phyloP scores from a whole-genome alignment of 176 grass and related monocot genomes.

The Panicum miliaceum region DNA sequence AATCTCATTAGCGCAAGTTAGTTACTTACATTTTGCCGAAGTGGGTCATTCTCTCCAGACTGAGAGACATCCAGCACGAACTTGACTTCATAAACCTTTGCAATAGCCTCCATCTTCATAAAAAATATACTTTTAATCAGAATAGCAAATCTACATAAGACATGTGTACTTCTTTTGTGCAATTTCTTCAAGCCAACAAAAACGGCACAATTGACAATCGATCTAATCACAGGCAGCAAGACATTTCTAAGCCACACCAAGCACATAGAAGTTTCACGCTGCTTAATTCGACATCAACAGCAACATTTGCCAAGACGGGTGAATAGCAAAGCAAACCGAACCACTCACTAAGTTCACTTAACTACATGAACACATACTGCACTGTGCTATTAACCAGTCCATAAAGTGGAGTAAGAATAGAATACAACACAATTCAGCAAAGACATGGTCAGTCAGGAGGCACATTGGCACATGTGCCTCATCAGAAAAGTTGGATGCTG shows the following conservation, averaged over 20 bases:
- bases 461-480: conserved; percentile 24
- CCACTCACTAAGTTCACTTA: background rate
- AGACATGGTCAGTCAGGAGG: conserved; percentile 4
- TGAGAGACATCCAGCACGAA: conserved; percentile 73
- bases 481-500: background rate
- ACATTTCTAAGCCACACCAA: background rate
- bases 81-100: conserved; percentile 63
- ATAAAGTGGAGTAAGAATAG: background rate
- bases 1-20: background rate
- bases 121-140: conserved; percentile 4
- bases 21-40: conserved; percentile 70
- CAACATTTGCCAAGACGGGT: background rate
- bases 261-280: background rate
- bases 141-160: background rate
- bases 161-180: background rate
- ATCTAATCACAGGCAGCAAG: background rate
- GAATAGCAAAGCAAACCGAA: background rate
- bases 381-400: background rate
- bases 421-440: conserved; percentile 4
- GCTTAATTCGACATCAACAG: background rate
- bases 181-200: background rate
- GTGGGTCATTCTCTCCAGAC: conserved; percentile 56
- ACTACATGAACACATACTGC: background rate
- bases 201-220: background rate
- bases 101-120: conserved; percentile 69